A percentile compares a stretch with the other conserved stretches of the same genome.
Conservation (phyloP, 208 protist genomes). For the Vickermania spadyakhi region DNA sequence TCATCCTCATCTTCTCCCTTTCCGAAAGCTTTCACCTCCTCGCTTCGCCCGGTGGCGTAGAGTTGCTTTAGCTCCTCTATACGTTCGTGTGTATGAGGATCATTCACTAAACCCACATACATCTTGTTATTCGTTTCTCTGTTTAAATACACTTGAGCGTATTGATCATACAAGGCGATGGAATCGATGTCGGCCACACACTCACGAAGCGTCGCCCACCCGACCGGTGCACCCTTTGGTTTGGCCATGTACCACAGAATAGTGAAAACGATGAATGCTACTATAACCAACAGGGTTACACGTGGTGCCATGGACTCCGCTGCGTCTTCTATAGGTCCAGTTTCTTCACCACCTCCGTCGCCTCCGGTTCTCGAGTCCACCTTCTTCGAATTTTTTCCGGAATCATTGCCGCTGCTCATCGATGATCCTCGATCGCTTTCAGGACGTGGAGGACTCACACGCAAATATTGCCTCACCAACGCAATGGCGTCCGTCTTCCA, state of each 20-base stretch:
- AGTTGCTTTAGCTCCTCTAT: conserved; percentile 6
- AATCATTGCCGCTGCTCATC: neutral
- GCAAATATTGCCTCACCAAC: too few species aligned
- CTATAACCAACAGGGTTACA: conserved; percentile 23
- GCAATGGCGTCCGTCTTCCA: too few species aligned
- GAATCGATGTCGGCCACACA: neutral
- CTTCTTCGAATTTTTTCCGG: conserved; percentile 6
- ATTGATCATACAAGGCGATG: neutral
- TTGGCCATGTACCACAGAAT: conserved; percentile 42
- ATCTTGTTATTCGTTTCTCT: conserved; percentile 31
- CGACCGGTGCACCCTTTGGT: conserved; percentile 41
- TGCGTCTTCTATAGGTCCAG: conserved; percentile 26
- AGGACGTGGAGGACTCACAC: too few species aligned
- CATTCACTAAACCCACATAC: conserved; percentile 27
- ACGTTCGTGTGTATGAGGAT: conserved; percentile 6
- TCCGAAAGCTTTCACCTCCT: conserved; percentile 1
- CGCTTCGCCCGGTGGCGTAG: conserved; percentile 3
- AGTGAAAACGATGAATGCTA: conserved; percentile 51
- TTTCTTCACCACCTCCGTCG: conserved; percentile 7
- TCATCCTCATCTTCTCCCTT: conserved; percentile 1
- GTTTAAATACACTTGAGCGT: neutral
- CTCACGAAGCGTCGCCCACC: conserved; percentile 21
- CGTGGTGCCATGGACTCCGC: conserved; percentile 36
- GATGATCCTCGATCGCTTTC: too few species aligned
- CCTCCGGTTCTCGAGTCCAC: neutral